phyloP scores from a whole-genome alignment of 495 filamentous ascomycete species.

The Trichoderma erinaceum region DNA sequence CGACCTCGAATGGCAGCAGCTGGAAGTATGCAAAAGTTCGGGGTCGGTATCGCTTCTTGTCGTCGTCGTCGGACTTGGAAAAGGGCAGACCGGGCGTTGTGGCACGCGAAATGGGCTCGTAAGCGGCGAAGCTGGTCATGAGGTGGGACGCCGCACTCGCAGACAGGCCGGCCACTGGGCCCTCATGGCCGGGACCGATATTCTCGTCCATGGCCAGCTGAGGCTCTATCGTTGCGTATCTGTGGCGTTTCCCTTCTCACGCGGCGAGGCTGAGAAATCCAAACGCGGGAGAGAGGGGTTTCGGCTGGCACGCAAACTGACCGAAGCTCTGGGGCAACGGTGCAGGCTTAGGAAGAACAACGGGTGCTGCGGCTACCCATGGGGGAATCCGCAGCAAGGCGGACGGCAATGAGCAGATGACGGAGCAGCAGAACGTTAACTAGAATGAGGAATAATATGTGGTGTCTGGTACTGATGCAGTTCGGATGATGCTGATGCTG shows the following conservation, averaged over 20 bases:
- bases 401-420: not conserved
- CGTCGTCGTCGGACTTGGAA: constrained; percentile 28
- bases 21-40: constrained; percentile 89
- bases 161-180: constrained; percentile 21
- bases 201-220: constrained; percentile 28
- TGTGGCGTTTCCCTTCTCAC: not conserved
- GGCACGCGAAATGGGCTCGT: constrained; percentile 43
- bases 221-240: not conserved
- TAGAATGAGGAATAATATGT: not conserved
- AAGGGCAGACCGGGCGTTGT: constrained; percentile 41
- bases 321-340: constrained; percentile 2
- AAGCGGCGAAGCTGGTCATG: constrained; percentile 23
- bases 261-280: not conserved
- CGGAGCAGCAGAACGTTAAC: not conserved
- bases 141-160: constrained; percentile 23
- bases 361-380: constrained; percentile 6
- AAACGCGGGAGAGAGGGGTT: not conserved
- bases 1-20: constrained; percentile 79
- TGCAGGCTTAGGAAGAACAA: not conserved
- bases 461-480: not conserved
- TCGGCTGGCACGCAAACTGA: constrained; percentile 1
- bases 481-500: constrained; percentile 4
- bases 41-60: constrained; percentile 65
- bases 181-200: constrained; percentile 22
- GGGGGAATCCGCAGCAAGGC: not conserved